Conservation (phyloP, 202 grass and related monocot genomes). For the Cymbopogon flexuosus region DNA sequence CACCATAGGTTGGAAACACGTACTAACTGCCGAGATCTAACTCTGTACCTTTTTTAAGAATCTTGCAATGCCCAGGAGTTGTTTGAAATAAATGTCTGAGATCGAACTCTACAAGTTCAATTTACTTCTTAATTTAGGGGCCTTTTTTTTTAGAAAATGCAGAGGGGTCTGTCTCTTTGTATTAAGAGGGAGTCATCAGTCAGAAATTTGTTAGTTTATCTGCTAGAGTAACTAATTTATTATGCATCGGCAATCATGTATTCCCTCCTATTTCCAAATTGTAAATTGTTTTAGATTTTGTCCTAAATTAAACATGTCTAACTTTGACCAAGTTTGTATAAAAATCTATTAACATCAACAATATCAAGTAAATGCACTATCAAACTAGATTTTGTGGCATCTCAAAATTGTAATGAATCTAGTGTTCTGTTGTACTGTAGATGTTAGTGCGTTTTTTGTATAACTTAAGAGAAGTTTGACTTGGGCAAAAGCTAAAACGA, state of each 20-base stretch:
- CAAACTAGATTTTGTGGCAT: neutral
- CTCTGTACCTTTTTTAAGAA: neutral
- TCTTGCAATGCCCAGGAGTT: neutral
- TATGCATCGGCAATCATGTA: slow-evolving; percentile 5
- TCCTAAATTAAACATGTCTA: neutral
- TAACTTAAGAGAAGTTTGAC: neutral
- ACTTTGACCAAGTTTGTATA: neutral
- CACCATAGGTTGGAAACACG: neutral
- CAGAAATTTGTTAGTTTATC: neutral
- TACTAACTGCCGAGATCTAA: neutral
- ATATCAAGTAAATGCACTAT: neutral
- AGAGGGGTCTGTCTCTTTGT: too few relatives aligned
- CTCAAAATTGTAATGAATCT: neutral
- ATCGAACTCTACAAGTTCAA: neutral
- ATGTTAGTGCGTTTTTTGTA: neutral
- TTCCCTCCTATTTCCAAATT: neutral
- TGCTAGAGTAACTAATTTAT: neutral
- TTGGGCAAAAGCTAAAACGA: neutral
- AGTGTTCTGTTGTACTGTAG: neutral
- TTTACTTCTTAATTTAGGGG: neutral
- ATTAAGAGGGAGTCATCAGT: neutral
- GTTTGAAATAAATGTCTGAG: neutral
- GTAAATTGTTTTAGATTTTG: neutral
- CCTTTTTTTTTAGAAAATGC: neutral
- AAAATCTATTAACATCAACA: neutral